A percentile compares a stretch with the other conserved stretches of the same genome.
These are phyloP conservation scores for Paralagenidium karlingii DNA, from an alignment of 352 stramenopile genomes.

Conservation along the genomic window DNA sequence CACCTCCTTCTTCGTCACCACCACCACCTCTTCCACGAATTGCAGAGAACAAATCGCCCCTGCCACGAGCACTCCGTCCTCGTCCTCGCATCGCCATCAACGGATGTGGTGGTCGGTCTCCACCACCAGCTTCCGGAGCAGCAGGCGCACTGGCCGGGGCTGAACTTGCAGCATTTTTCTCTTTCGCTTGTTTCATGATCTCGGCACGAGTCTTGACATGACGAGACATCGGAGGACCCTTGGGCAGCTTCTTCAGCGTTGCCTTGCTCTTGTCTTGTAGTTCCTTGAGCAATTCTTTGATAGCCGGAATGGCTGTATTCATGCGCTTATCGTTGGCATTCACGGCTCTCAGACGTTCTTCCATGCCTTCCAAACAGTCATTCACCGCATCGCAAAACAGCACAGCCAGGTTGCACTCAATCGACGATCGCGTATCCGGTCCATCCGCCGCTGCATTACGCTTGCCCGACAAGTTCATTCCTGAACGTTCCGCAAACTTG, in stretches of 20 bases:
- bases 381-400: constrained; percentile 48
- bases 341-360: constrained; percentile 73
- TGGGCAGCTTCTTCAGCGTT: constrained; percentile 45
- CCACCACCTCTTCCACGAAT: not conserved
- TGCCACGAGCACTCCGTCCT: constrained; percentile 4
- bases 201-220: constrained; percentile 55
- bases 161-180: constrained; percentile 48
- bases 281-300: constrained; percentile 46
- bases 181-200: constrained; percentile 79
- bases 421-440: constrained; percentile 56
- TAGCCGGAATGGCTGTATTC: constrained; percentile 44
- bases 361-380: constrained; percentile 69
- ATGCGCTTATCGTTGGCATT: constrained; percentile 74
- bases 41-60: not conserved
- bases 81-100: constrained; percentile 23
- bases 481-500: constrained; percentile 75
- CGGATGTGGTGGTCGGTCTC: constrained; percentile 23
- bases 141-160: constrained; percentile 5
- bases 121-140: constrained; percentile 11
- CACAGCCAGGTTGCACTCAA: constrained; percentile 52
- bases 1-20: constrained; percentile 4
- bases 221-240: constrained; percentile 35
- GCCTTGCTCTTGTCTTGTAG: constrained; percentile 40
- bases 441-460: constrained; percentile 47
- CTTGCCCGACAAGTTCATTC: constrained; percentile 81